These are phyloP conservation scores for Phytophthora sp. DNA, from an alignment of 352 stramenopile species.

Conservation along the genomic window DNA sequence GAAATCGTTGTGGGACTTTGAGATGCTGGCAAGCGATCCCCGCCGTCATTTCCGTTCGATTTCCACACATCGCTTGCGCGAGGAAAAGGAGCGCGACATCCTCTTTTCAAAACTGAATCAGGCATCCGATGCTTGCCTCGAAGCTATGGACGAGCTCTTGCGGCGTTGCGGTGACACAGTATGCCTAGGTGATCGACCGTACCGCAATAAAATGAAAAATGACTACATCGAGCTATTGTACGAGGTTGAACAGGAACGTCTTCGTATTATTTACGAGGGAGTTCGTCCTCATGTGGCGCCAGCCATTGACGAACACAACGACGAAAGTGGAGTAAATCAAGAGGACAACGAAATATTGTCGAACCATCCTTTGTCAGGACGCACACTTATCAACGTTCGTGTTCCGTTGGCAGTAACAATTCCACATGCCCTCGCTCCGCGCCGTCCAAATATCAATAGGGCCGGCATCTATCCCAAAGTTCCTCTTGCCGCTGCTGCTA, in stretches of 20 bases:
- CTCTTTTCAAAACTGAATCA: constrained; percentile 66
- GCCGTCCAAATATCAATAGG: constrained; percentile 11
- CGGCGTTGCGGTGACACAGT: constrained; percentile 50
- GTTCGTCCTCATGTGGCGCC: constrained; percentile 24
- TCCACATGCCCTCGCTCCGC: constrained; percentile 5
- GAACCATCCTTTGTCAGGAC: constrained; percentile 6
- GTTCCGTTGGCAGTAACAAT: constrained; percentile 9
- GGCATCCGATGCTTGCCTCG: constrained; percentile 46
- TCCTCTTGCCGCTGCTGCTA: not conserved
- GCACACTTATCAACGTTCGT: constrained; percentile 19
- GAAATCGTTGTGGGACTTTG: constrained; percentile 48
- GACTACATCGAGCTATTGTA: constrained; percentile 79
- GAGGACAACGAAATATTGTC: constrained; percentile 7
- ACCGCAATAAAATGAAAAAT: constrained; percentile 77
- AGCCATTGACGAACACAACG: constrained; percentile 8
- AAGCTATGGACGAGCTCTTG: constrained; percentile 56
- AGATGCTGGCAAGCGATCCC: constrained; percentile 69
- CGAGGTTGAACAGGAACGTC: constrained; percentile 71
- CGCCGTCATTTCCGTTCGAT: constrained; percentile 73
- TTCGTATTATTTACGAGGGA: constrained; percentile 63
- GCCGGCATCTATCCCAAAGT: not conserved
- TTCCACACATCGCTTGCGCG: constrained; percentile 61
- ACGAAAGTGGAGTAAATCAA: not conserved
- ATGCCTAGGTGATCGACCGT: constrained; percentile 47
- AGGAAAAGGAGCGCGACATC: constrained; percentile 72